These are phyloP conservation scores for Orbilia javanica DNA, from an alignment of 2,329 filamentous ascomycete species.

Conservation along the genomic window DNA sequence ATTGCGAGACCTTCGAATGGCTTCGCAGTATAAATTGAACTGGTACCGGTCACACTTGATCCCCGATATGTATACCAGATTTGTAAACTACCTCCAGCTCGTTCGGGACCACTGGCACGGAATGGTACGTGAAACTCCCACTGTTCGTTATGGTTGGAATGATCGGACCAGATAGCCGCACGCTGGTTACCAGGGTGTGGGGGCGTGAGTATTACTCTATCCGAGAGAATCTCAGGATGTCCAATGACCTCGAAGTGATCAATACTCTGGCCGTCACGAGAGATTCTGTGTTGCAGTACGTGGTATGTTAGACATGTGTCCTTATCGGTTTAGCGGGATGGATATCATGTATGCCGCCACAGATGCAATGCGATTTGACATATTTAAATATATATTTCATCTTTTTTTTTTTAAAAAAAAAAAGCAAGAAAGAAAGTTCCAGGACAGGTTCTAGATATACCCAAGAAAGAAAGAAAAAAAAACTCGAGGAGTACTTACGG, in stretches of 20 bases:
- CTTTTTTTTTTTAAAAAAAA: no score
- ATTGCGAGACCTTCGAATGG: slow-evolving; percentile 89
- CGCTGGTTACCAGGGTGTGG: slow-evolving; percentile 86
- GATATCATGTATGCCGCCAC: background rate
- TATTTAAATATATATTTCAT: no score
- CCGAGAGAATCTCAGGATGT: slow-evolving; percentile 78
- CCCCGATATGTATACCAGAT: slow-evolving; percentile 73
- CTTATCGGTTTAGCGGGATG: slow-evolving; percentile 20
- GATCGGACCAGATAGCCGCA: slow-evolving; percentile 83
- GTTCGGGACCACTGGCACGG: slow-evolving; percentile 84
- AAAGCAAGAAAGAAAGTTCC: no score
- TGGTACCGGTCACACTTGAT: slow-evolving; percentile 69
- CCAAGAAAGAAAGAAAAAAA: no score
- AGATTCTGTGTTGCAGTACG: slow-evolving; percentile 70
- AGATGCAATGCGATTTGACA: background rate
- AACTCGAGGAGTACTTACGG: slow-evolving; percentile 40
- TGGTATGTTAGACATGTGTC: slow-evolving; percentile 48
- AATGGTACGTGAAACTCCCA: slow-evolving; percentile 91
- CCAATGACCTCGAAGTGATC: slow-evolving; percentile 72
- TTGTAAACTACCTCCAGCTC: slow-evolving; percentile 88
- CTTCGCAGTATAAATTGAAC: slow-evolving; percentile 62
- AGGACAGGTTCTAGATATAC: no score
- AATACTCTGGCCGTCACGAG: slow-evolving; percentile 71
- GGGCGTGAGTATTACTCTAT: slow-evolving; percentile 92
- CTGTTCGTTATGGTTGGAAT: slow-evolving; percentile 72